phyloP scores from a whole-genome alignment of 1,284 basidiomycete genomes.

The Pascua sp. region DNA sequence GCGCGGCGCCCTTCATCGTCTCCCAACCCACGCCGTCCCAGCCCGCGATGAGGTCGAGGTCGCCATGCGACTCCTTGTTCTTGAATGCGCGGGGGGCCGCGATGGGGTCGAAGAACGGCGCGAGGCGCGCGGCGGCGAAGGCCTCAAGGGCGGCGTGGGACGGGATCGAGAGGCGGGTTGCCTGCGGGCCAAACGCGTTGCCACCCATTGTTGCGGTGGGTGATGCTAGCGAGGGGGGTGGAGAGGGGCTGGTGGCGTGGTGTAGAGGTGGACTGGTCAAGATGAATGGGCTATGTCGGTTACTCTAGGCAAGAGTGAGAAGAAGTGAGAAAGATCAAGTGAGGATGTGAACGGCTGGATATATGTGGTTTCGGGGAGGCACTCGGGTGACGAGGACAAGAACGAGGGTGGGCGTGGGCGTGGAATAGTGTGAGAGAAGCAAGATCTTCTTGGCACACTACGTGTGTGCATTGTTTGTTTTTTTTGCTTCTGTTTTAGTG shows the following conservation, averaged over 20 bases:
- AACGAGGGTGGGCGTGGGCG: too few species aligned
- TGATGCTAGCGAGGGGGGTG: too few species aligned
- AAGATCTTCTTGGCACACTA: too few species aligned
- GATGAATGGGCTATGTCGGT: neutral
- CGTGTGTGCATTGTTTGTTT: too few species aligned
- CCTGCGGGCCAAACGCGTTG: slow-evolving; percentile 26
- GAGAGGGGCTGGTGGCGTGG: too few species aligned
- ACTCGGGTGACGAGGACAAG: too few species aligned
- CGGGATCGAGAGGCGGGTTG: slow-evolving; percentile 21
- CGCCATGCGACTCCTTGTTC: slow-evolving; percentile 34
- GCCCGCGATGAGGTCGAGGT: slow-evolving; percentile 34
- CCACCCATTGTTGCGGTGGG: slow-evolving; percentile 31
- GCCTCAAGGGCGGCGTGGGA: slow-evolving; percentile 17
- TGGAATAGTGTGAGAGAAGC: too few species aligned
- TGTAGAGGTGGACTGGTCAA: neutral
- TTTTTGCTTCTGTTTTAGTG: neutral
- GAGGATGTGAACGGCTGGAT: neutral
- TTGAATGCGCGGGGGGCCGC: slow-evolving; percentile 6
- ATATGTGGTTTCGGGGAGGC: too few species aligned
- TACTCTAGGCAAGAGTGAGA: neutral
- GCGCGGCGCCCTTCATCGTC: slow-evolving; percentile 2
- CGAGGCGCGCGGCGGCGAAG: slow-evolving; percentile 4
- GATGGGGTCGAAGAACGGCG: slow-evolving; percentile 5
- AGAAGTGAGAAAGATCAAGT: neutral
- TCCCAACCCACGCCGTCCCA: slow-evolving; percentile 15